Evolutionary conservation across 805 yeast genomes (phyloP).

Genomic region (Cyberlindnera mississippiensis): DNA sequence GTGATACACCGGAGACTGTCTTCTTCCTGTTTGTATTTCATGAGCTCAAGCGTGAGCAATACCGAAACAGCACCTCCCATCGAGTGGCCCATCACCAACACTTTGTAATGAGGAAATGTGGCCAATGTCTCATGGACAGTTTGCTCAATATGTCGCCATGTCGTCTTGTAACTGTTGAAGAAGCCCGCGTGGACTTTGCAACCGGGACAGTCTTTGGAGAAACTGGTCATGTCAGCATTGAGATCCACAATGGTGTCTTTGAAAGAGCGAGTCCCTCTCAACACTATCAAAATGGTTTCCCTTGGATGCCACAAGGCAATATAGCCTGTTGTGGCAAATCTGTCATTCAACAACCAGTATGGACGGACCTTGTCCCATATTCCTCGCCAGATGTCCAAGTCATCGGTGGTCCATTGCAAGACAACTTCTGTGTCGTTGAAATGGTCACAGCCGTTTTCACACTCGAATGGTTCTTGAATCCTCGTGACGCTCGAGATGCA

Average conservation of each 20-base stretch:
- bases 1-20: constrained; percentile 11
- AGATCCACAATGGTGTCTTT: constrained; percentile 26
- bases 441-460: constrained; percentile 23
- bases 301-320: constrained; percentile 19
- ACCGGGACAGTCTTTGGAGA: constrained; percentile 13
- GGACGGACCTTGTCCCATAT: background rate
- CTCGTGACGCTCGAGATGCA: constrained; percentile 23
- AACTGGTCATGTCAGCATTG: constrained; percentile 23
- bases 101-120: constrained; percentile 9
- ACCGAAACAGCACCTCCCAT: constrained; percentile 28
- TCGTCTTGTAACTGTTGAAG: constrained; percentile 11
- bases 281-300: constrained; percentile 11
- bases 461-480: constrained; percentile 22
- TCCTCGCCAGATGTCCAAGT: constrained; percentile 6
- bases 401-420: constrained; percentile 26
- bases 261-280: constrained; percentile 27
- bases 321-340: constrained; percentile 25
- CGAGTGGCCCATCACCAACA: constrained; percentile 26
- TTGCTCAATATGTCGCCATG: constrained; percentile 11
- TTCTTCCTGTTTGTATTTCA: constrained; percentile 1
- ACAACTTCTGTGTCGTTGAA: constrained; percentile 23
- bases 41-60: constrained; percentile 14
- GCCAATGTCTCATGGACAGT: background rate
- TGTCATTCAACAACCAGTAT: constrained; percentile 1
- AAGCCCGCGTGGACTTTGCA: constrained; percentile 27